phyloP scores from a whole-genome alignment of 441 rosid species.

The Populus hybrid region DNA sequence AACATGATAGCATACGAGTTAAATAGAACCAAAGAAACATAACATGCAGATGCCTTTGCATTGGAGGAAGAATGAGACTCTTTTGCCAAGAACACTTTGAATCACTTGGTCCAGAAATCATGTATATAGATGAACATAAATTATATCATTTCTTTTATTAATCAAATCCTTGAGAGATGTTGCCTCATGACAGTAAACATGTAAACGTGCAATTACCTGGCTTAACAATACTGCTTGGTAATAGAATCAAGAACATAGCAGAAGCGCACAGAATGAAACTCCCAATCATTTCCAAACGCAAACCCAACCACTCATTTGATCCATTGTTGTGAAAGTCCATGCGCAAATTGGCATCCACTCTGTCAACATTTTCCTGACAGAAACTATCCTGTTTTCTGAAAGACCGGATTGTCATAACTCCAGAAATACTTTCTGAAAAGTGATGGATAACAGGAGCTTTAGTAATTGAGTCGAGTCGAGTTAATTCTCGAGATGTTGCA shows the following conservation, averaged over 20 bases:
- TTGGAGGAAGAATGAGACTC: neutral
- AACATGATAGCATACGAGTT: too few species aligned
- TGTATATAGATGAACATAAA: neutral
- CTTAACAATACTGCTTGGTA: conserved; percentile 73
- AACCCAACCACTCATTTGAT: conserved; percentile 89
- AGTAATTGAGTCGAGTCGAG: conserved; percentile 91
- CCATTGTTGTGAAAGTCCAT: conserved; percentile 92
- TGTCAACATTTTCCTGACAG: conserved; percentile 58
- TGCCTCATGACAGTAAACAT: neutral
- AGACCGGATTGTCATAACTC: conserved; percentile 81
- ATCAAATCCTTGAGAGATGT: neutral
- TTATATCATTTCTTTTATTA: neutral
- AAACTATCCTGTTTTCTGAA: conserved; percentile 57
- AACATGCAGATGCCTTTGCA: neutral
- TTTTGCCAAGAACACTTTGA: neutral
- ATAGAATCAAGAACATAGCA: conserved; percentile 73
- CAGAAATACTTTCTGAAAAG: conserved; percentile 90
- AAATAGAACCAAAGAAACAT: neutral
- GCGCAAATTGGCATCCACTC: conserved; percentile 66
- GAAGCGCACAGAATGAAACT: conserved; percentile 77
- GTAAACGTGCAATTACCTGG: conserved; percentile 53
- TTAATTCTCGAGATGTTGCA: conserved; percentile 77
- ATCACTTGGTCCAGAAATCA: neutral
- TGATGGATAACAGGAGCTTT: conserved; percentile 96
- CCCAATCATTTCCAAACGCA: conserved; percentile 83